These are phyloP conservation scores for Solanum dulcamara DNA, from an alignment of 257 asterid species.

Conservation along the genomic window DNA sequence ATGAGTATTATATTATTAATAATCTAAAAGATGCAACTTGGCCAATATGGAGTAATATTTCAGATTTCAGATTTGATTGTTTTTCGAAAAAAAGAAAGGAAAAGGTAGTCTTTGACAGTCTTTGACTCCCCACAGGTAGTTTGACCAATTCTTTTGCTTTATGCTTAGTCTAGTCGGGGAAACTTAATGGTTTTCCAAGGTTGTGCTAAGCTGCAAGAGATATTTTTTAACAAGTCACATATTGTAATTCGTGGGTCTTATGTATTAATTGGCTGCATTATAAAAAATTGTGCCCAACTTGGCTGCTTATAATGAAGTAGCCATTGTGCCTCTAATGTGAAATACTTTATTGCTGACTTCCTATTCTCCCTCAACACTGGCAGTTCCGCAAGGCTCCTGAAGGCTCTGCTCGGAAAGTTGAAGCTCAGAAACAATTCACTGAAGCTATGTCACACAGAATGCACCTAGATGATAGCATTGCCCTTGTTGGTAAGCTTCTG, in stretches of 20 bases:
- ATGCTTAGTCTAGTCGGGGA: neutral
- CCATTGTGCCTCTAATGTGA: slow-evolving; percentile 55
- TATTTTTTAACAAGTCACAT: neutral
- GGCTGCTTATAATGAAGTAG: neutral
- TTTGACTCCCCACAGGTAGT: neutral
- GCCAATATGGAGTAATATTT: neutral
- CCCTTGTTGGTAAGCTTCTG: slow-evolving; percentile 66
- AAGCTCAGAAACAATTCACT: slow-evolving; percentile 75
- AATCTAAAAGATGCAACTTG: neutral
- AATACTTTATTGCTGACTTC: slow-evolving; percentile 1
- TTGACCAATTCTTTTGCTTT: neutral
- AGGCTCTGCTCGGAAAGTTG: slow-evolving; percentile 58
- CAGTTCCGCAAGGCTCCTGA: slow-evolving; percentile 70
- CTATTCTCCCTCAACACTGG: neutral
- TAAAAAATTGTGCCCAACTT: neutral
- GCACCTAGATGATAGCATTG: slow-evolving; percentile 60
- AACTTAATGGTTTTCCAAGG: neutral
- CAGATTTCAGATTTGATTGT: too few relatives aligned
- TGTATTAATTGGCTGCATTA: neutral
- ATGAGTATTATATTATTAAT: neutral
- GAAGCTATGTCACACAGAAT: slow-evolving; percentile 77
- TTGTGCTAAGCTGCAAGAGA: neutral
- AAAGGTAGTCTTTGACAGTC: neutral
- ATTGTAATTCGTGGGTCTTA: neutral
- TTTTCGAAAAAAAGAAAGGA: too few relatives aligned